Conservation (phyloP, 352 stramenopile species). For the Phytophthora litchii region DNA sequence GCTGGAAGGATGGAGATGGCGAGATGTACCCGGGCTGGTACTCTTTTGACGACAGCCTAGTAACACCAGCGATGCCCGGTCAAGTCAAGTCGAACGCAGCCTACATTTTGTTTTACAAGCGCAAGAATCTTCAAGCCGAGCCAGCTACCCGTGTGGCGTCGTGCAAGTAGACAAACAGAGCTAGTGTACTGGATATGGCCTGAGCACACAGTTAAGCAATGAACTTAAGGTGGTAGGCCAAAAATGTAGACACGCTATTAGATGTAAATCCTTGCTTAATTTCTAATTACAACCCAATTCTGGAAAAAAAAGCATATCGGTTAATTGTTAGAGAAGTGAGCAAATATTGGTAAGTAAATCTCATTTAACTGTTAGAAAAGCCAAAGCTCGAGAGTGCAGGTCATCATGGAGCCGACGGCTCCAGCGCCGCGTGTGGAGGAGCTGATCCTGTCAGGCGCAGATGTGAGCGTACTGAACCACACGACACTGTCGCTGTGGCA, state of each 20-base stretch:
- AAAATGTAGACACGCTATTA: conserved; percentile 26
- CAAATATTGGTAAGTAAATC: no score
- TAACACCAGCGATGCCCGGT: conserved; percentile 55
- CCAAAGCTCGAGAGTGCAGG: conserved; percentile 15
- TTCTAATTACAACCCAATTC: no score
- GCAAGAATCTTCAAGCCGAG: conserved; percentile 42
- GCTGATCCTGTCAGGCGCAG: conserved; percentile 59
- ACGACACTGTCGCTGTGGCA: conserved; percentile 83
- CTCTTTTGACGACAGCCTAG: conserved; percentile 85
- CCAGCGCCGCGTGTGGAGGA: conserved; percentile 44
- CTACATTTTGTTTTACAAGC: conserved; percentile 92
- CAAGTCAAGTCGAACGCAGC: conserved; percentile 82
- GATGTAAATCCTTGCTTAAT: no score
- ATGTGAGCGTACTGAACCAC: conserved; percentile 77
- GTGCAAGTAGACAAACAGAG: conserved; percentile 11
- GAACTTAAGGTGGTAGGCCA: conserved; percentile 1
- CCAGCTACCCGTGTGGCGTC: background rate
- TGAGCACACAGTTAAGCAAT: background rate
- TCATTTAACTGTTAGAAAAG: background rate
- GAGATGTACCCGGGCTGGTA: conserved; percentile 79
- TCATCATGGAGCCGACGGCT: conserved; percentile 27
- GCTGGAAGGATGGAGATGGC: conserved; percentile 59
- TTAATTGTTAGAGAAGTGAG: no score
- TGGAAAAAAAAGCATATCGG: no score
- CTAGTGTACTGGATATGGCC: conserved; percentile 3